Base-by-base conservation (phyloP, 2,329 filamentous ascomycete species). In the Mycogone perniciosa region DNA sequence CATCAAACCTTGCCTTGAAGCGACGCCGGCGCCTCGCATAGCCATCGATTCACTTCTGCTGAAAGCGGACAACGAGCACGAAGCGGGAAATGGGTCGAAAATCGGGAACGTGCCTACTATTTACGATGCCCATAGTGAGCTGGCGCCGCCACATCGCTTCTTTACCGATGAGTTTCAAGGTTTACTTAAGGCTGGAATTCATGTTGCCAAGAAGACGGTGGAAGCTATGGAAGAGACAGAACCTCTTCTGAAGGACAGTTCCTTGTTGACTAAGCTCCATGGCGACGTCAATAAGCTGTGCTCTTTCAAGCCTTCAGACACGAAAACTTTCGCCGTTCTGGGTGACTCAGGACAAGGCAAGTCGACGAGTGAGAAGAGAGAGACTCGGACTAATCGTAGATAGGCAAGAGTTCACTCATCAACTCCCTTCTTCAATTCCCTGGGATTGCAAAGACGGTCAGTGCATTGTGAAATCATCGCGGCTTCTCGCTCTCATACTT, bases 361-460 rank as follows among this genome's bases (percentile, higher is more conserved):
- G 55, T 10, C 7, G 11, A 31, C 8, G 13, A 7, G 1, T 29
- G 5, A 4, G 34, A 3, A 26, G 8, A 11, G 11, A 26, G 31
- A 31, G 34, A 40, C 13, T 45, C 13, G 27, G 37, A 9, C 47
- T 55, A 46, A 54, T n/a, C 10, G 4, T 7, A 5, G 11, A 5
- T 31, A 62, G 59, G 59, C 0, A 62, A 62, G 33, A 68, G 66
- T 45, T 66, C 59, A 50, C 54, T 68, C 4, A 67, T 68, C 10
- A 69, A 68, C 47, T 65, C 64, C n/a, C 56, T 69, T 1, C 62
- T 69, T 3, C 61, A 67, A 43, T 58, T 60, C 6, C 61, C 63
- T 7, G 59, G 59, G 1, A 48, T 68, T 34, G 59, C 61, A 5
- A 47, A 61, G 31, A 64, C 61, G 5, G 60, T 60, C 45, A 2